A percentile compares a stretch with the other conserved stretches of the same genome.
phyloP scores from a whole-genome alignment of 371 early-diverging fungal species.

The Mortierella sp. region DNA sequence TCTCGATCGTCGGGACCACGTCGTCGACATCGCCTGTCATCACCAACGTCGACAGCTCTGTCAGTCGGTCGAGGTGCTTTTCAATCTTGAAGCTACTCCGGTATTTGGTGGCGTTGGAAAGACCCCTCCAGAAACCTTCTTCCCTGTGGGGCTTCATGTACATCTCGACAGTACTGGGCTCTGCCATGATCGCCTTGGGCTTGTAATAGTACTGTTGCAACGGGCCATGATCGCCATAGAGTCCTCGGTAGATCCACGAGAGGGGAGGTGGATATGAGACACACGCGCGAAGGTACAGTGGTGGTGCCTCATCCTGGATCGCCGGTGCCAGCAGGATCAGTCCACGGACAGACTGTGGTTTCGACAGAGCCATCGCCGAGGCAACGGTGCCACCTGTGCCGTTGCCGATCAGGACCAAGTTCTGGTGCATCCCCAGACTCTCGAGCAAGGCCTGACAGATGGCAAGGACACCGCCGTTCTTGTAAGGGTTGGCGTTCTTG shows the following conservation, averaged over 20 bases:
- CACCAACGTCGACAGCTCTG: conserved; percentile 35
- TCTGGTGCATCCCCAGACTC: conserved; percentile 33
- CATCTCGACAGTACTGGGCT: conserved; percentile 32
- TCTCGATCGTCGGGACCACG: conserved; percentile 38
- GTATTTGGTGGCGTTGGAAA: conserved; percentile 22
- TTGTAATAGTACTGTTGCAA: conserved; percentile 39
- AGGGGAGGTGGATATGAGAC: conserved; percentile 35
- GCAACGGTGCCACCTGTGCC: conserved; percentile 39
- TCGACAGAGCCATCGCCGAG: conserved; percentile 29
- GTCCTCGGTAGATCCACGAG: conserved; percentile 30
- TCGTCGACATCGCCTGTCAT: conserved; percentile 44
- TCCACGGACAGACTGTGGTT: conserved; percentile 23
- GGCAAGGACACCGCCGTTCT: conserved; percentile 35
- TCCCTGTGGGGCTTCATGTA: conserved; percentile 26
- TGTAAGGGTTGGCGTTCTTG: conserved; percentile 42
- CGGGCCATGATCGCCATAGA: conserved; percentile 39
- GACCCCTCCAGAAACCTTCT: conserved; percentile 38
- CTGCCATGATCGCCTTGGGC: conserved; percentile 26
- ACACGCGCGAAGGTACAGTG: conserved; percentile 27
- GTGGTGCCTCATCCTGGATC: conserved; percentile 25
- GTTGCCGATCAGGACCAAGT: conserved; percentile 34
- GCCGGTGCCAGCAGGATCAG: conserved; percentile 23
- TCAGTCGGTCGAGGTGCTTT: conserved; percentile 24
- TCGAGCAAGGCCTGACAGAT: conserved; percentile 27
- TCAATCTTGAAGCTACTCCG: conserved; percentile 23